phyloP scores from a whole-genome alignment of 2,329 filamentous ascomycete species.

The Truncatella angustata region DNA sequence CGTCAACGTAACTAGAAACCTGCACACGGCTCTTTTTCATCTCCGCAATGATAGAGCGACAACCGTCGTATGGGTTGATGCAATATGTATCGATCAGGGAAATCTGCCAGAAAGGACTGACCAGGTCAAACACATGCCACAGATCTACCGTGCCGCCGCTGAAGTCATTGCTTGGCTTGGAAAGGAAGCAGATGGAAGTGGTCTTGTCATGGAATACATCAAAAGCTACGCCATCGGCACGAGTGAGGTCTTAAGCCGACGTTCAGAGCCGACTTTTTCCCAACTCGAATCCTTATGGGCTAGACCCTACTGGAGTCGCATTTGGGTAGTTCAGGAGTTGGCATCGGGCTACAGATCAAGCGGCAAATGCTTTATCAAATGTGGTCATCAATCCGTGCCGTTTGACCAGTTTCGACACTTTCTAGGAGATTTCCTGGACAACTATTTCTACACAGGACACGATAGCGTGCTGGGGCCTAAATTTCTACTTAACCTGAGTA shows the following conservation, averaged over 20 bases:
- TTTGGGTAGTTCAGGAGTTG: conserved; percentile 2
- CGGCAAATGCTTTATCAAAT: conserved; percentile 5
- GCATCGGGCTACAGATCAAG: background rate
- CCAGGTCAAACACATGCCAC: conserved; percentile 1
- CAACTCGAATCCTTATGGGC: conserved; percentile 1
- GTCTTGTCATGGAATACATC: background rate
- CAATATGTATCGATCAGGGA: conserved; percentile 3
- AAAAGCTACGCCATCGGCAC: background rate
- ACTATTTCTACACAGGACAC: background rate
- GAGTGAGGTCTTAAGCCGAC: background rate
- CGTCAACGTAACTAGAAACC: background rate
- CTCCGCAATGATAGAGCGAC: background rate
- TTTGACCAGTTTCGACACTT: background rate
- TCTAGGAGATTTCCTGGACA: background rate
- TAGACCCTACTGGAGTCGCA: background rate
- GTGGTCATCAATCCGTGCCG: background rate
- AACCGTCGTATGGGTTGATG: background rate
- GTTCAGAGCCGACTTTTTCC: background rate
- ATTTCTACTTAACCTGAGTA: background rate
- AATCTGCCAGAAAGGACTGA: background rate
- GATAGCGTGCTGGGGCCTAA: conserved; percentile 1
- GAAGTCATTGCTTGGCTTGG: conserved; percentile 2
- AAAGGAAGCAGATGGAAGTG: background rate
- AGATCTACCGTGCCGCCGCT: background rate
- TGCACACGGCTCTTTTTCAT: background rate